Base-by-base conservation (phyloP, 140 eudicot species). In the Stevia rebaudiana region DNA sequence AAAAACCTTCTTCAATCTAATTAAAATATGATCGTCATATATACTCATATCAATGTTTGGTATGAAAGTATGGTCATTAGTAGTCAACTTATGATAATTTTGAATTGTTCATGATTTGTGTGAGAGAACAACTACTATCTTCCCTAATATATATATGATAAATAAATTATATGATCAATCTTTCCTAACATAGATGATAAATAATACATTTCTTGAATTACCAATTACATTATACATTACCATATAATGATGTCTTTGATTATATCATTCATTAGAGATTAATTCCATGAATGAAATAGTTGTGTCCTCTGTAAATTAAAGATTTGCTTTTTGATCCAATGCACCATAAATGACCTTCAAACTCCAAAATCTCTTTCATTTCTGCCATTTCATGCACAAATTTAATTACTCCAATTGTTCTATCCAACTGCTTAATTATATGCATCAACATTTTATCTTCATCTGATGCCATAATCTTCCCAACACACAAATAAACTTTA, bases 301-400 rank as follows among this genome's bases (percentile, higher is more conserved):
- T 44, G 71, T 76, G 81, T 31, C 91, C 92, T 81, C 73, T 87
- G 61, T 84, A 91, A 21, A 49, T 55, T 61, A 81, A 15, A 3
- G 80, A 74, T 75, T 74, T 82, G 35, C 70, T 68, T 65, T 79
- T 59, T 10, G 85, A 84, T 48, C 85, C 96, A 24, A 82, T 62
- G 68, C 89, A 79, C 96, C 92, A 85, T 58, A 87, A 16, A 81
- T 87, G 98, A 65, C 95, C 96, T 65, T 87, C 89, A 58, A 91
- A 7, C 82, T 82, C 91, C 65, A 87, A 72, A 67, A 41, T 68
- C 60, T 83, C 88, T 65, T 87, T 73, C 90, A 79, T 68, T 35
- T 71, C 73, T 15, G 95, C 76, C 36, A 86, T 66, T 71, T 87
- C 95, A 74, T 90, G 83, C 28, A 87, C 88, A 77, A 82, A 86